Evolutionary conservation across 805 yeast species (phyloP).

Genomic region (Allodekkera sacchari): DNA sequence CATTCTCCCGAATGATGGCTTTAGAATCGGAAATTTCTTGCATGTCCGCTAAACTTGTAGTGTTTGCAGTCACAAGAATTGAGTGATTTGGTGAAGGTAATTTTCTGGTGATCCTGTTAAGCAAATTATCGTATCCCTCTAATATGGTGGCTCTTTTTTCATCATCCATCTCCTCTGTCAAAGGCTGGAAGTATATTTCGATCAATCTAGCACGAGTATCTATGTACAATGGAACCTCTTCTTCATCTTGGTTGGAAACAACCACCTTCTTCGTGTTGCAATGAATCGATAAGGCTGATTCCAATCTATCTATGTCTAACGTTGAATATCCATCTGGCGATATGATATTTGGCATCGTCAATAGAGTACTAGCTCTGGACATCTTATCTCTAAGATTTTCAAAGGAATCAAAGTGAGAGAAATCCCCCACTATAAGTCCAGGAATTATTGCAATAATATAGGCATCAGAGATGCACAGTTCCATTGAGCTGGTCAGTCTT

Average conservation of each 20-base stretch:
- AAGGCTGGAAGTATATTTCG: constrained; percentile 40
- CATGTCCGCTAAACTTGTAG: constrained; percentile 16
- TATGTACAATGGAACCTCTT: constrained; percentile 44
- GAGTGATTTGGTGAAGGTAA: constrained; percentile 70
- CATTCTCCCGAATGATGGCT: constrained; percentile 14
- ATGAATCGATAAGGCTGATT: constrained; percentile 31
- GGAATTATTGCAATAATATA: constrained; percentile 50
- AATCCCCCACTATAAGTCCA: constrained; percentile 40
- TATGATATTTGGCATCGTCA: constrained; percentile 47
- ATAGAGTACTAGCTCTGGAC: constrained; percentile 49
- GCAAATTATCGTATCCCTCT: constrained; percentile 21
- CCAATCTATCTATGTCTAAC: constrained; percentile 35
- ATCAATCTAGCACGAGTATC: constrained; percentile 61
- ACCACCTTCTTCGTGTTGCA: constrained; percentile 44
- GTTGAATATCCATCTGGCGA: constrained; percentile 21
- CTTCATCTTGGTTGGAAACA: constrained; percentile 31
- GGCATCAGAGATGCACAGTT: constrained; percentile 45
- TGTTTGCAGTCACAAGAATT: constrained; percentile 45
- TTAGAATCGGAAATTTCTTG: constrained; percentile 8
- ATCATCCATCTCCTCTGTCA: constrained; percentile 36
- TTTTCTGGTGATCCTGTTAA: constrained; percentile 52
- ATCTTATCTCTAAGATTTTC: constrained; percentile 42
- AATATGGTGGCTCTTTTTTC: constrained; percentile 23
- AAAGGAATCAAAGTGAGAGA: constrained; percentile 34
- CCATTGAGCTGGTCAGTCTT: constrained; percentile 15